Conservation (phyloP, 768 basidiomycete genomes). For the Kwoniella botswanensis region DNA sequence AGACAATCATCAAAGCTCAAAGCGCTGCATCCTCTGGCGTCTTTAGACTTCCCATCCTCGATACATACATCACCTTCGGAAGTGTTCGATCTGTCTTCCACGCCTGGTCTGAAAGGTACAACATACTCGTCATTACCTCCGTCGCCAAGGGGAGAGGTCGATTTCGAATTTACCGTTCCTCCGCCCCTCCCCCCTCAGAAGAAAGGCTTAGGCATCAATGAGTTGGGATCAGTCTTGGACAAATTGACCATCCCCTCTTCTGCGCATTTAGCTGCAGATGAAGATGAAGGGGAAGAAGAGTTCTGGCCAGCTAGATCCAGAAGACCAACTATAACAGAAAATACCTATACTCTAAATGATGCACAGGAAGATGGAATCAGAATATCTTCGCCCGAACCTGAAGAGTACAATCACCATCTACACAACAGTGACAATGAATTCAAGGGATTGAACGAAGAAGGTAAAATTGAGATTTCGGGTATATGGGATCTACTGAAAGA, state of each 20-base stretch:
- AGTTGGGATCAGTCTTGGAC: slow-evolving; percentile 29
- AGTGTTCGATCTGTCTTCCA: slow-evolving; percentile 24
- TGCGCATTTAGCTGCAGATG: neutral
- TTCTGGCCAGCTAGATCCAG: slow-evolving; percentile 43
- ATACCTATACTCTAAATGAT: neutral
- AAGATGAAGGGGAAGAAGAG: slow-evolving; percentile 25
- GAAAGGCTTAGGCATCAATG: slow-evolving; percentile 26
- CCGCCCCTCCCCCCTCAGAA: neutral
- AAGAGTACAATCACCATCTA: neutral
- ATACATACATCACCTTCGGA: slow-evolving; percentile 40
- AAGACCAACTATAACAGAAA: slow-evolving; percentile 26
- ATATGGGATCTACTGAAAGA: slow-evolving; percentile 55
- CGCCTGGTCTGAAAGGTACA: slow-evolving; percentile 21
- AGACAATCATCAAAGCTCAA: slow-evolving; percentile 3
- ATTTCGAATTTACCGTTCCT: slow-evolving; percentile 9
- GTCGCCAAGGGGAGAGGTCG: slow-evolving; percentile 39
- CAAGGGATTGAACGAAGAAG: slow-evolving; percentile 10
- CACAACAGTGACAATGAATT: slow-evolving; percentile 1
- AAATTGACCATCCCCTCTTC: slow-evolving; percentile 8
- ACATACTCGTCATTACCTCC: slow-evolving; percentile 52
- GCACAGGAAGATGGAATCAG: slow-evolving; percentile 2
- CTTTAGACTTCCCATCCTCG: neutral
- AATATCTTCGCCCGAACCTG: slow-evolving; percentile 17
- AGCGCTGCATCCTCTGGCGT: neutral
- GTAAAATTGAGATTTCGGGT: slow-evolving; percentile 23